Evolutionary conservation across 495 filamentous ascomycete species (phyloP).

Genomic region (Penicillium salamii): DNA sequence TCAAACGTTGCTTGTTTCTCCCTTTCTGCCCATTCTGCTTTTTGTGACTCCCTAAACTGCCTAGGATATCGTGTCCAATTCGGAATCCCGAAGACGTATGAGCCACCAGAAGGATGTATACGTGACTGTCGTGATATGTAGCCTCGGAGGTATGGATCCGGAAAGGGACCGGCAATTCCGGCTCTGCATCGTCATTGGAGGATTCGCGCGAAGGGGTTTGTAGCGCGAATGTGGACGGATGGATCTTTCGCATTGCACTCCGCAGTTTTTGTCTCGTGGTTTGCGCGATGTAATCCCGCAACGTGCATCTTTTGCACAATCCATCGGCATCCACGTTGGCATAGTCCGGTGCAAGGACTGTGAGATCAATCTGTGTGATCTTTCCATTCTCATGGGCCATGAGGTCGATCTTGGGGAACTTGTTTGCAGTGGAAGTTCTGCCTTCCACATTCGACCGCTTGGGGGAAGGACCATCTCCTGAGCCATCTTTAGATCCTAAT

Average conservation of each 20-base stretch:
- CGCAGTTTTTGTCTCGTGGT: conserved; percentile 9
- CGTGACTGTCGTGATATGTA: conserved; percentile 55
- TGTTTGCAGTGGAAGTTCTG: background rate
- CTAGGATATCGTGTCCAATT: conserved; percentile 65
- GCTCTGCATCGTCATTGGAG: background rate
- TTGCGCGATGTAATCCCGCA: conserved; percentile 13
- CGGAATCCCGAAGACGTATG: conserved; percentile 58
- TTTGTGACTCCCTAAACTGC: background rate
- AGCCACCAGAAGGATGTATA: conserved; percentile 74
- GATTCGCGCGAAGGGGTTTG: background rate
- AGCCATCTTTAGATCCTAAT: conserved; percentile 17
- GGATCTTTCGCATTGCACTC: conserved; percentile 1
- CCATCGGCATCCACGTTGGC: background rate
- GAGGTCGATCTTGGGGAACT: conserved; percentile 37
- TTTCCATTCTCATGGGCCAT: conserved; percentile 37
- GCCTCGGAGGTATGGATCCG: conserved; percentile 51
- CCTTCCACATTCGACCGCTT: no score
- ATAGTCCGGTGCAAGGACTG: conserved; percentile 51
- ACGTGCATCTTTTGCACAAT: background rate
- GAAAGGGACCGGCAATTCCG: conserved; percentile 34
- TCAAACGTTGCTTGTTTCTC: background rate
- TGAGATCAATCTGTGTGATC: conserved; percentile 58
- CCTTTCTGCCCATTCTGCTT: conserved; percentile 7
- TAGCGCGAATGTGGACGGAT: conserved; percentile 12
- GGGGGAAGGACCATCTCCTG: no score